phyloP scores from a whole-genome alignment of 257 asterid species.

The Forsythia suspensa region DNA sequence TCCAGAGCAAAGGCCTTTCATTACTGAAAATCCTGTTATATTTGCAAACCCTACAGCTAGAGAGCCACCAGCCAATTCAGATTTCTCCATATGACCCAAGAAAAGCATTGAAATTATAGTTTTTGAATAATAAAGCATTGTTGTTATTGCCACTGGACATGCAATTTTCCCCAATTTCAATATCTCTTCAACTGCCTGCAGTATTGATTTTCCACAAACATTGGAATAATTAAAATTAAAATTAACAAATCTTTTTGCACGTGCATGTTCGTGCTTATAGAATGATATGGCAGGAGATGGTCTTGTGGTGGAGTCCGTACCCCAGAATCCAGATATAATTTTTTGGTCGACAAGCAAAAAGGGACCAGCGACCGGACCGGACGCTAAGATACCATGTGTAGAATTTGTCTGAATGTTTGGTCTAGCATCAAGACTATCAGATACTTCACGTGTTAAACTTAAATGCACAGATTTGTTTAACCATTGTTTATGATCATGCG shows the following conservation, averaged over 20 bases:
- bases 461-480: constrained; percentile 8
- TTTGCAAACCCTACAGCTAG: constrained; percentile 80
- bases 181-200: constrained; percentile 59
- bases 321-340: no score
- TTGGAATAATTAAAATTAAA: neutral
- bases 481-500: constrained; percentile 4
- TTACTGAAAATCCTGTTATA: constrained; percentile 70
- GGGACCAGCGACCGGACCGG: no score
- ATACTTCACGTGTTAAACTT: constrained; percentile 26
- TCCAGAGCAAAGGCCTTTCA: constrained; percentile 77
- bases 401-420: constrained; percentile 21
- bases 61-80: constrained; percentile 84
- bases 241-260: neutral
- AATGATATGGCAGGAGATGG: neutral
- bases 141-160: constrained; percentile 76
- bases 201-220: neutral
- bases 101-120: constrained; percentile 80
- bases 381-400: neutral
- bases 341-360: neutral
- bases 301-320: neutral
- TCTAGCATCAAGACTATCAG: constrained; percentile 12
- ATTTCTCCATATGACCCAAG: constrained; percentile 74
- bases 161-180: constrained; percentile 46
- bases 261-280: neutral
- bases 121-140: constrained; percentile 63